phyloP scores from a whole-genome alignment of 148 eudicot species.

The Fagopyrum homotropicum region DNA sequence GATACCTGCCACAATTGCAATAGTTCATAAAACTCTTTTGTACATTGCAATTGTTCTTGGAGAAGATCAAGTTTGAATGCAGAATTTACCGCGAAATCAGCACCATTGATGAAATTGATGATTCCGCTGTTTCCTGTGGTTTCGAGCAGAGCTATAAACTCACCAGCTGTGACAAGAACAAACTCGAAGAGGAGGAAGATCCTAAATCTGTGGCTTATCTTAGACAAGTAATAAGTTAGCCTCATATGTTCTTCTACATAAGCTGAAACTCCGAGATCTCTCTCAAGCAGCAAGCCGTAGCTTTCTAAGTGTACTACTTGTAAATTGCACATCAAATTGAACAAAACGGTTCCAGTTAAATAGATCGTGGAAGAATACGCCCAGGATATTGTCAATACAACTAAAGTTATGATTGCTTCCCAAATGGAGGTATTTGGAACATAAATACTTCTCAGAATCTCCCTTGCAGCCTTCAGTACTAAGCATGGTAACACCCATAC shows the following conservation, averaged over 20 bases:
- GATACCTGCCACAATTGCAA: constrained; percentile 38
- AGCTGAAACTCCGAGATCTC: too few relatives aligned
- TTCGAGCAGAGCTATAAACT: constrained; percentile 43
- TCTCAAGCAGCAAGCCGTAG: too few relatives aligned
- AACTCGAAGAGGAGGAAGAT: constrained; percentile 46
- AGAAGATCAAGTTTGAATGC: not conserved
- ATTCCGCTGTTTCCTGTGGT: constrained; percentile 39
- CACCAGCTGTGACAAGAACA: constrained; percentile 47
- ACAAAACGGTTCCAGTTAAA: too few relatives aligned
- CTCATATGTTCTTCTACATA: too few relatives aligned
- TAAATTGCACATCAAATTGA: too few relatives aligned
- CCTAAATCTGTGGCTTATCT: constrained; percentile 64
- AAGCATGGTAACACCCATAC: constrained; percentile 40
- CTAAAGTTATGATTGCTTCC: too few relatives aligned
- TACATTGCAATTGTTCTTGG: not conserved
- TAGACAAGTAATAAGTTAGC: constrained; percentile 31
- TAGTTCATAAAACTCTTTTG: not conserved
- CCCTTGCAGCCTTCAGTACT: too few relatives aligned
- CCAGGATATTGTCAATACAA: too few relatives aligned
- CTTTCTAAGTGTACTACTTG: too few relatives aligned
- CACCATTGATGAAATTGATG: constrained; percentile 47
- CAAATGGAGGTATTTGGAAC: too few relatives aligned
- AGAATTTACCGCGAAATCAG: constrained; percentile 49
- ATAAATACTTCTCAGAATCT: too few relatives aligned
- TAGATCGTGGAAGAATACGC: too few relatives aligned